Conservation (phyloP, 768 basidiomycete genomes). For the Naganishia randhawae region DNA sequence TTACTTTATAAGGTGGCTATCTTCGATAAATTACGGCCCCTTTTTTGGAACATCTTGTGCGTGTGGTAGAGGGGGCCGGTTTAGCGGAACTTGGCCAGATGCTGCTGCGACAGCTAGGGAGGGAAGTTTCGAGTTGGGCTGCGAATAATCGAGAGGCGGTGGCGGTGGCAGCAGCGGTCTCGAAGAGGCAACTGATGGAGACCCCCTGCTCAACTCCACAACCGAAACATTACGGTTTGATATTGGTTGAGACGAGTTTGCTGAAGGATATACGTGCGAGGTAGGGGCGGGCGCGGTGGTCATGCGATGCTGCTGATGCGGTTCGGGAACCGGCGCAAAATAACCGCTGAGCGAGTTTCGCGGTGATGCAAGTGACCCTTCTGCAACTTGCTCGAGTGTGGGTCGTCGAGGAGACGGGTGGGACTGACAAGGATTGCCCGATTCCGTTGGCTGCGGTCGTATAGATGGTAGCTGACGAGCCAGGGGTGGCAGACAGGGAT, state of each 20-base stretch:
- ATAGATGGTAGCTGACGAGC: neutral
- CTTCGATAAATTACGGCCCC: no score
- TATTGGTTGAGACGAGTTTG: neutral
- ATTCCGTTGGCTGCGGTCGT: neutral
- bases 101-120: neutral
- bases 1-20: no score
- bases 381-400: no score
- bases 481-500: neutral
- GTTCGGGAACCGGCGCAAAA: neutral
- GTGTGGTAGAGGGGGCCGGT: neutral
- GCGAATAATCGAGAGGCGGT: neutral
- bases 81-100: neutral
- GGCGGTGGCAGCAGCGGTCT: neutral
- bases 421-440: neutral
- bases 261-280: neutral
- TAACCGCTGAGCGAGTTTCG: conserved; percentile 14
- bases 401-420: neutral
- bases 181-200: neutral
- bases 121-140: neutral
- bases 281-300: neutral
- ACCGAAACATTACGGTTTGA: neutral
- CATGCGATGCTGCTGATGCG: neutral
- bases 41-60: neutral
- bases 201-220: no score
- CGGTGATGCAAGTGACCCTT: neutral